These are phyloP conservation scores for Alternaria brassicicola DNA, from an alignment of 2,329 filamentous ascomycete species.

Conservation along the genomic window DNA sequence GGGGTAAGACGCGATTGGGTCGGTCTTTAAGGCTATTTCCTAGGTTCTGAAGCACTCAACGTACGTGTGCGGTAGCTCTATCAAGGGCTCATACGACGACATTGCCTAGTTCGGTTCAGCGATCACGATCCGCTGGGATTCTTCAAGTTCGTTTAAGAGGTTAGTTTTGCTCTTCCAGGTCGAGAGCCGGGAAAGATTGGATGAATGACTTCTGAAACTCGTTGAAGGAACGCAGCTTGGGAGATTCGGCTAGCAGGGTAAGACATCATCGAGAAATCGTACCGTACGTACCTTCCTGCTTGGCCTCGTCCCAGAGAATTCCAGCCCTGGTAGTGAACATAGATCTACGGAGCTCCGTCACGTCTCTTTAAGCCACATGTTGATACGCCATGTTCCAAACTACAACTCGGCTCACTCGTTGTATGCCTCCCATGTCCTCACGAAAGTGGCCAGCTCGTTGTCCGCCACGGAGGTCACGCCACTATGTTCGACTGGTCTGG, in stretches of 20 bases:
- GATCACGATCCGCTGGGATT: conserved; percentile 18
- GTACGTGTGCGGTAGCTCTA: conserved; percentile 9
- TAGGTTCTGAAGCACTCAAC: background rate
- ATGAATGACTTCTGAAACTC: background rate
- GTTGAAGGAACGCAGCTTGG: conserved; percentile 45
- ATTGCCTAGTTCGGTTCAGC: background rate
- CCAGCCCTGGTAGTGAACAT: background rate
- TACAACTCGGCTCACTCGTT: conserved; percentile 62
- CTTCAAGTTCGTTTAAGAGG: conserved; percentile 3
- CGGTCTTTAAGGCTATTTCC: background rate
- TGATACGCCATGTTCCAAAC: conserved; percentile 58
- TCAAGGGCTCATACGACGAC: background rate
- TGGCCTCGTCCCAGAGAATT: background rate
- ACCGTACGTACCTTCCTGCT: conserved; percentile 47
- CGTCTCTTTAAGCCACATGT: conserved; percentile 60
- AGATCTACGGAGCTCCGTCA: conserved; percentile 60
- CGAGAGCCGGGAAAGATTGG: background rate
- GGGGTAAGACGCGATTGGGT: background rate
- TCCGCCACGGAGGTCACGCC: conserved; percentile 50
- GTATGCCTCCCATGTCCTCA: conserved; percentile 55
- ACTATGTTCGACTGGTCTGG: conserved; percentile 53
- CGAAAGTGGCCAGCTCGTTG: conserved; percentile 53
- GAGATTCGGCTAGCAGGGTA: conserved; percentile 54
- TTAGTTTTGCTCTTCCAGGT: background rate
- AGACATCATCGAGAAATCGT: conserved; percentile 59